Conservation (phyloP, 176 grass and related monocot species). For the Aegilops tauschii region DNA sequence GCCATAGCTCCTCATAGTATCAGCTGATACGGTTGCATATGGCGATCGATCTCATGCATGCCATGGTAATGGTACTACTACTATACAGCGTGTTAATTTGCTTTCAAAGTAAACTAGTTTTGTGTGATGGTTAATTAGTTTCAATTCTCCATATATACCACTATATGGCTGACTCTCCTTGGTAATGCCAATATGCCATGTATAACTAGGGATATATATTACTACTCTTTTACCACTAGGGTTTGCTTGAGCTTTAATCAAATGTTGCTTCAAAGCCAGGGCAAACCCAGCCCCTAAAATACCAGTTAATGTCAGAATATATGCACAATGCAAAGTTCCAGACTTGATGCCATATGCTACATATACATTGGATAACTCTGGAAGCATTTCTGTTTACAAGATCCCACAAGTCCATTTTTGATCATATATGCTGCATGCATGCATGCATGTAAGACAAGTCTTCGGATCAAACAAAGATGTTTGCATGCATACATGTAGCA, state of each 20-base stretch:
- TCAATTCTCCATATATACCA: not conserved
- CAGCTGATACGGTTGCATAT: conserved; percentile 9
- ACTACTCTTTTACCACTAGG: conserved; percentile 17
- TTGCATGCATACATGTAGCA: not conserved
- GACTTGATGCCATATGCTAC: not conserved
- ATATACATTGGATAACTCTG: not conserved
- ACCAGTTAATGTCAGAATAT: conserved; percentile 19
- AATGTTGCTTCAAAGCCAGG: conserved; percentile 36
- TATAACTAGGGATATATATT: conserved; percentile 25
- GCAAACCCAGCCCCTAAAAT: conserved; percentile 34
- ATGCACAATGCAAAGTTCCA: conserved; percentile 32
- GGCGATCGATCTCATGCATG: conserved; percentile 5
- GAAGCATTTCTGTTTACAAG: not conserved
- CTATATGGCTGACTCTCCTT: conserved; percentile 28
- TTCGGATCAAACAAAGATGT: not conserved
- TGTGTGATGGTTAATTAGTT: conserved; percentile 30
- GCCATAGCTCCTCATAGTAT: conserved; percentile 15
- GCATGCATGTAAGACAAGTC: not conserved
- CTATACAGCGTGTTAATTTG: not conserved
- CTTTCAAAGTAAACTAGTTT: conserved; percentile 20
- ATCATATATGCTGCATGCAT: not conserved
- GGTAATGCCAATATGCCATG: conserved; percentile 31
- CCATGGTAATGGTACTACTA: conserved; percentile 21
- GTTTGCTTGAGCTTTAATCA: conserved; percentile 52
- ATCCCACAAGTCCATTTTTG: conserved; percentile 20